Base-by-base conservation (phyloP, 768 basidiomycete genomes). In the Phlebiopsis gigantea region DNA sequence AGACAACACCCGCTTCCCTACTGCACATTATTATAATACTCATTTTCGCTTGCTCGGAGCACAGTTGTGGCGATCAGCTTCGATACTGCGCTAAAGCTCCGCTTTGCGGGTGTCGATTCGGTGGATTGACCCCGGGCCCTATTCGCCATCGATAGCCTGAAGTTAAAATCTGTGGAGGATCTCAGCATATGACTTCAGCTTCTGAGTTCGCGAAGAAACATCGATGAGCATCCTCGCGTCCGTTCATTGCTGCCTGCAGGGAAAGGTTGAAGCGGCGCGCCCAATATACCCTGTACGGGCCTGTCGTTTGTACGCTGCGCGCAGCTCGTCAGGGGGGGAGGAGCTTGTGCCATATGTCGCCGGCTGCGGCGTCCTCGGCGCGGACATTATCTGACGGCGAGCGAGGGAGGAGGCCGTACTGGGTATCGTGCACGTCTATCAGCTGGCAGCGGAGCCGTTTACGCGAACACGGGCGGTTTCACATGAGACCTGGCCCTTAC, bases 371-470 rank as follows among this genome's bases (percentile, higher is more conserved):
- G 19, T 21, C 14, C 44, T 19, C 44, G 19, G 24, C 15, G 44
- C 44, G 24, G 44, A 19, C 44, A 7, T 4, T 45, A 19, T 21
- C 24, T 45, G n/a, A 19, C 44, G n/a, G 19, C 22, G 9, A 19
- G 10, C 6, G 28, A 50, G 28, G 31, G 48, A n/a, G 19, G 15
- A 17, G 7, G 50, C 50, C 22, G 50, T 51, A 51, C 50, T 21
- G 17, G 50, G 50, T 41, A 25, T 14, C 21, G 50, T 39, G 50
- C 34, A 51, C 34, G 50, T 51, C 50, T 41, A 51, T 51, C 50
- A 51, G 17, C 50, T 30, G n/a, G 30, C 34, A 14, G 31, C 50
- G 30, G 19, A 19, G 26, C 25, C 25, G 47, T n/a, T 28, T 5
- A 6, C 19, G 10, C 49, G 29, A 21, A 21, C 31, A 21, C 17